Evolutionary conservation across 129 eudicot species (phyloP).

Genomic region (Dittrichia graveolens): DNA sequence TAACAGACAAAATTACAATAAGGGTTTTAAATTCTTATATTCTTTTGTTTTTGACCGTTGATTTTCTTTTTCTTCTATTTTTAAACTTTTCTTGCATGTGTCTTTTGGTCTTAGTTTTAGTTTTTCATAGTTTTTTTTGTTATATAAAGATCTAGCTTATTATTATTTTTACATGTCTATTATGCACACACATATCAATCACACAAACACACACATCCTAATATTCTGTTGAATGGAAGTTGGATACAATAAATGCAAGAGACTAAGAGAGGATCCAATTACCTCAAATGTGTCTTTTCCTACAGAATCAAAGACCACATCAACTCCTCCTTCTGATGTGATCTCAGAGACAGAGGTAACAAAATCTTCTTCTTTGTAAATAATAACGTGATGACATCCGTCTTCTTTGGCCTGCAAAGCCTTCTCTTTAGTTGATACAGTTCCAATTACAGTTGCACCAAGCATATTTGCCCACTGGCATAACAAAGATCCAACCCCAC

Average conservation of each 20-base stretch:
- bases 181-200: no score
- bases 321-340: slow-evolving; percentile 73
- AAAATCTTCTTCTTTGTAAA: slow-evolving; percentile 73
- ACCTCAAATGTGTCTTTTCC: slow-evolving; percentile 89
- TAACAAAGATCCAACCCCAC: slow-evolving; percentile 73
- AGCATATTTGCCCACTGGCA: slow-evolving; percentile 85
- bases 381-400: slow-evolving; percentile 75
- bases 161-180: no score
- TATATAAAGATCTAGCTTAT: no score
- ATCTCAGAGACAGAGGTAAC: slow-evolving; percentile 68
- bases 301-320: slow-evolving; percentile 88
- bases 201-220: no score
- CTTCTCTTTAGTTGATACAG: slow-evolving; percentile 74
- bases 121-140: no score
- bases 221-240: background rate
- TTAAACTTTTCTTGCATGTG: no score
- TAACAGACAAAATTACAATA: no score
- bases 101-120: no score
- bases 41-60: no score
- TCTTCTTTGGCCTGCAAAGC: slow-evolving; percentile 82
- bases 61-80: no score
- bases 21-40: no score
- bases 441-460: slow-evolving; percentile 80
- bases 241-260: background rate
- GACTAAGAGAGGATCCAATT: background rate